A percentile compares a stretch with the other conserved stretches of the same genome.
phyloP scores from a whole-genome alignment of 495 filamentous ascomycete genomes.

The Penicillium riverlandense region DNA sequence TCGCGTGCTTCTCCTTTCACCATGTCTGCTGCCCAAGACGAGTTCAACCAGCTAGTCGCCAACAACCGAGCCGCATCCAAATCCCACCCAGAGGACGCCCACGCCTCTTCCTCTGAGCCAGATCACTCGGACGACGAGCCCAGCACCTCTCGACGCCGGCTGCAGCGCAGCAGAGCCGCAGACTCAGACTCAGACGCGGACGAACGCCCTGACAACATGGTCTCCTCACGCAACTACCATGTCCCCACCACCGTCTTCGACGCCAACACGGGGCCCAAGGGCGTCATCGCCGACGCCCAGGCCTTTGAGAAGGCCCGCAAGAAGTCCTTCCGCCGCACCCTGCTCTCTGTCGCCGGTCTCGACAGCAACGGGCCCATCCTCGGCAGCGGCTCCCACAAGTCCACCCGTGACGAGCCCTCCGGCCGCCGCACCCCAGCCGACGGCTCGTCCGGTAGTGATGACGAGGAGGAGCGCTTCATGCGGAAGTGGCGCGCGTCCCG shows the following conservation, averaged over 20 bases:
- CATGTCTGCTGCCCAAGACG: conserved; percentile 73
- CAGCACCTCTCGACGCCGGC: conserved; percentile 51
- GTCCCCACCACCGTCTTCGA: conserved; percentile 60
- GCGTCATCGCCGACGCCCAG: conserved; percentile 92
- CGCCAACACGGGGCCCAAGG: conserved; percentile 92
- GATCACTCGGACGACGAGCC: conserved; percentile 41
- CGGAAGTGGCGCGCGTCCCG: conserved; percentile 73
- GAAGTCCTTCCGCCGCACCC: conserved; percentile 47
- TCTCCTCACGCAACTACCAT: conserved; percentile 39
- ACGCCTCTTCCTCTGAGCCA: conserved; percentile 42
- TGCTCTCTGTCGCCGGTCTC: conserved; percentile 29
- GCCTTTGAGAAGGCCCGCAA: conserved; percentile 80
- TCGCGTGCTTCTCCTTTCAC: conserved; percentile 20
- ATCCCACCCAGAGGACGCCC: conserved; percentile 54
- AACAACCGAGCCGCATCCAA: conserved; percentile 39
- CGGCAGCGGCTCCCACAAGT: conserved; percentile 10
- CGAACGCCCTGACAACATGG: conserved; percentile 34
- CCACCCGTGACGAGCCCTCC: conserved; percentile 32
- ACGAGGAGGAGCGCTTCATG: conserved; percentile 78
- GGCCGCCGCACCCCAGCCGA: conserved; percentile 21
- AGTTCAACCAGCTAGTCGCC: conserved; percentile 69
- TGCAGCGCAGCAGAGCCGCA: conserved; percentile 5
- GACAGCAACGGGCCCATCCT: conserved; percentile 17
- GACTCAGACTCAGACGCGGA: conserved; percentile 46
- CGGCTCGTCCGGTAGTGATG: conserved; percentile 34